A percentile compares a stretch with the other conserved stretches of the same genome.
Conservation (phyloP, 257 asterid species). For the Lantana camara region DNA sequence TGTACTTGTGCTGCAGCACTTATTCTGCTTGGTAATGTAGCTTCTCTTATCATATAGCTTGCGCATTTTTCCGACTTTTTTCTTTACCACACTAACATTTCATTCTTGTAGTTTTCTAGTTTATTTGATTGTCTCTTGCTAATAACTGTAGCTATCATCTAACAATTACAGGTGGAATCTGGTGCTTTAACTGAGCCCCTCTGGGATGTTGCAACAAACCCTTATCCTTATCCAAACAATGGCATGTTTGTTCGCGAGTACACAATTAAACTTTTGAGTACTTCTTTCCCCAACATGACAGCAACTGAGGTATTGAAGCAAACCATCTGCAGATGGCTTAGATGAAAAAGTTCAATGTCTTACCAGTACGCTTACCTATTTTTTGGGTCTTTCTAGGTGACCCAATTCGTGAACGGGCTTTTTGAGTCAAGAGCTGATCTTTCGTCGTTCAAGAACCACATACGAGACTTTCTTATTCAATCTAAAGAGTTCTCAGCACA, state of each 20-base stretch:
- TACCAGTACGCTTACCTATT: slow-evolving; percentile 2
- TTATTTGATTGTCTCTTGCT: background rate
- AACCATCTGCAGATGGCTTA: background rate
- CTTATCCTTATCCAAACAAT: slow-evolving; percentile 75
- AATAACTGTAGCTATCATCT: slow-evolving; percentile 15
- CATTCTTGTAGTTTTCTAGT: background rate
- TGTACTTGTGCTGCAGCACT: slow-evolving; percentile 80
- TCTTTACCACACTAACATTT: background rate
- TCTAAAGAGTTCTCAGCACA: slow-evolving; percentile 98
- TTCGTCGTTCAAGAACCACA: slow-evolving; percentile 76
- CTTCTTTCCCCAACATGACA: slow-evolving; percentile 98
- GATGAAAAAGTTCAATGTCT: slow-evolving; percentile 5
- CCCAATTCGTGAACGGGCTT: slow-evolving; percentile 88
- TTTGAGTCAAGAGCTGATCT: slow-evolving; percentile 72
- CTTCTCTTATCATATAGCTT: background rate
- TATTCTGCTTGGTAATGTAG: slow-evolving; percentile 76
- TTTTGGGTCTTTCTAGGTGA: slow-evolving; percentile 51
- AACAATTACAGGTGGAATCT: slow-evolving; percentile 65
- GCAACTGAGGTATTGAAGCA: slow-evolving; percentile 63
- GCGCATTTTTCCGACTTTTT: background rate
- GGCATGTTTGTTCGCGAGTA: slow-evolving; percentile 72
- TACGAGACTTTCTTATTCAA: slow-evolving; percentile 93
- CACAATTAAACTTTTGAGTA: slow-evolving; percentile 82
- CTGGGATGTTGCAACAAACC: slow-evolving; percentile 82
- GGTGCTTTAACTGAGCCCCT: slow-evolving; percentile 78